phyloP scores from a whole-genome alignment of 305 asterid genomes.

The Fraxinus dipetala region DNA sequence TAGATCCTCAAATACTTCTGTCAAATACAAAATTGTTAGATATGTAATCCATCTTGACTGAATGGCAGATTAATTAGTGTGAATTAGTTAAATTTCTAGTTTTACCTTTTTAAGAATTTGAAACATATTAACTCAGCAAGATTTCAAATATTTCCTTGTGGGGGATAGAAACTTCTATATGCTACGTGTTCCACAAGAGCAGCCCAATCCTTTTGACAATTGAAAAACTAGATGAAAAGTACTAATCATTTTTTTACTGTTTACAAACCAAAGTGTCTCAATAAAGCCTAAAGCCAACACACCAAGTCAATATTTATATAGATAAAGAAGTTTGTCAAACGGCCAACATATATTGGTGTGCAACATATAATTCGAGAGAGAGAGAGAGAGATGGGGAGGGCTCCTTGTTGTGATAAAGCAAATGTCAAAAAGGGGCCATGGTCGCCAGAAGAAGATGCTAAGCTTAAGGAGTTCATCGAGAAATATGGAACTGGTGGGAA shows the following conservation, averaged over 20 bases:
- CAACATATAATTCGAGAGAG: conserved; percentile 11
- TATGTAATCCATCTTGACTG: conserved; percentile 6
- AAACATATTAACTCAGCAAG: conserved; percentile 16
- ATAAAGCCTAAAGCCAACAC: conserved; percentile 41
- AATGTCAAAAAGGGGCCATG: conserved; percentile 95
- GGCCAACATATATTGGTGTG: conserved; percentile 29
- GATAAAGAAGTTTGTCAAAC: conserved; percentile 32
- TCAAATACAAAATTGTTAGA: not conserved
- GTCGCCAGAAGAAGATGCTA: conserved; percentile 95
- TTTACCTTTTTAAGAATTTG: conserved; percentile 15
- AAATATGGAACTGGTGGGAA: conserved; percentile 73
- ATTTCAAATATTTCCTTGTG: not conserved
- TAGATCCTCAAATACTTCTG: not conserved
- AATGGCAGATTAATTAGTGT: not conserved
- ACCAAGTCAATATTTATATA: conserved; percentile 37
- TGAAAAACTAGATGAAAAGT: not conserved
- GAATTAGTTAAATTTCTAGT: conserved; percentile 18
- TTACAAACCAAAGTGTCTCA: conserved; percentile 28
- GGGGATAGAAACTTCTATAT: conserved; percentile 17
- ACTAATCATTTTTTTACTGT: conserved; percentile 21
- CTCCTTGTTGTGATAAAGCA: conserved; percentile 92
- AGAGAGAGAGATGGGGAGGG: conserved; percentile 65
- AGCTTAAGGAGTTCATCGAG: conserved; percentile 68
- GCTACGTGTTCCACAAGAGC: not conserved
- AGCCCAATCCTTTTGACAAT: conserved; percentile 33